These are phyloP conservation scores for Periglandula ipomoeae DNA, from an alignment of 2,329 filamentous ascomycete genomes.

Conservation along the genomic window DNA sequence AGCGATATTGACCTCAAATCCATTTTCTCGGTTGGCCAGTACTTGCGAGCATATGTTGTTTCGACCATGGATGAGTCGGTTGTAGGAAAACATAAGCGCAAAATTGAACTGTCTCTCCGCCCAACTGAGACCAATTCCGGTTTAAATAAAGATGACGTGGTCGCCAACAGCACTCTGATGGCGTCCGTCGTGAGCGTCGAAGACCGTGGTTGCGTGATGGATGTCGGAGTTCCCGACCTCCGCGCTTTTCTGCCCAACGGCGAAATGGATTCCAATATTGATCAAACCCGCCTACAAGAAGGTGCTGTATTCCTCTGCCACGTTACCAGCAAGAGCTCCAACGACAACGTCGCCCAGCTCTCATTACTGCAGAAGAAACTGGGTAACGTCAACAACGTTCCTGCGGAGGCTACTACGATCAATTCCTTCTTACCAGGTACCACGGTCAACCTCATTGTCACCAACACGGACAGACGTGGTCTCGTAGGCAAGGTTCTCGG, in stretches of 20 bases:
- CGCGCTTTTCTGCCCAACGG: conserved; percentile 80
- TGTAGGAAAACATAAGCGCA: conserved; percentile 59
- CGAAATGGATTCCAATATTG: conserved; percentile 60
- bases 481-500: conserved; percentile 87
- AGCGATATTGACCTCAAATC: conserved; percentile 62
- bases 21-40: conserved; percentile 78
- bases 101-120: conserved; percentile 79
- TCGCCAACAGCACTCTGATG: conserved; percentile 71
- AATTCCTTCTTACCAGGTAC: conserved; percentile 87
- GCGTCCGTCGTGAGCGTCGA: conserved; percentile 86
- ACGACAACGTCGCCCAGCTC: conserved; percentile 79
- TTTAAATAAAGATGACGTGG: conserved; percentile 62
- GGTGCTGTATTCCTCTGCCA: conserved; percentile 80
- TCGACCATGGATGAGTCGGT: conserved; percentile 63
- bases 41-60: conserved; percentile 72
- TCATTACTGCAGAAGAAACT: conserved; percentile 64
- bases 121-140: conserved; percentile 72
- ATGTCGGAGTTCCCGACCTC: conserved; percentile 65
- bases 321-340: conserved; percentile 63
- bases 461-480: conserved; percentile 65
- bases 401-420: conserved; percentile 74
- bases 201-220: conserved; percentile 92
- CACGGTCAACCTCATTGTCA: conserved; percentile 75
- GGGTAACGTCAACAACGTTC: conserved; percentile 54
- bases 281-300: conserved; percentile 63